These are phyloP conservation scores for Quercus suber DNA, from an alignment of 306 rosid genomes.

Conservation along the genomic window DNA sequence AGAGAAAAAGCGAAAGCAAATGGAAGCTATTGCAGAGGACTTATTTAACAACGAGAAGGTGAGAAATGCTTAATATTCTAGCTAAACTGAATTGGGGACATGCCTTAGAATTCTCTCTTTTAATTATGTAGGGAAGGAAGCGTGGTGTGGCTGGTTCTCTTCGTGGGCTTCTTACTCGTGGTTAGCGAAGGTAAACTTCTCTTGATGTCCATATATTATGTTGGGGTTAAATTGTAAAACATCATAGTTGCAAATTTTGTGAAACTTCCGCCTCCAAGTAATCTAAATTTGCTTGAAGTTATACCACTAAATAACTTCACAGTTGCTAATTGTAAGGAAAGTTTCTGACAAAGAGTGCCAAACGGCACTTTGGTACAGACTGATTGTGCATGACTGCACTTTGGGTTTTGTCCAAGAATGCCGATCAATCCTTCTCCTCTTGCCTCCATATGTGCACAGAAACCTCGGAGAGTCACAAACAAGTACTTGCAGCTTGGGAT, in stretches of 20 bases:
- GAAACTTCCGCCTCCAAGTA: slow-evolving; percentile 9
- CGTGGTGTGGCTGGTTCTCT: slow-evolving; percentile 64
- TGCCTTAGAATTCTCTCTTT: slow-evolving; percentile 18
- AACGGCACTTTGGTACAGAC: too few relatives aligned
- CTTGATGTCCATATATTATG: neutral
- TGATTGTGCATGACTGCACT: too few relatives aligned
- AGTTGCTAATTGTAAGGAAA: too few relatives aligned
- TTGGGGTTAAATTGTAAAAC: neutral
- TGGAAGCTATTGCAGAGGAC: slow-evolving; percentile 84
- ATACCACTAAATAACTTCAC: neutral
- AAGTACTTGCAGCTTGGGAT: too few relatives aligned
- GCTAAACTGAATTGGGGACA: neutral
- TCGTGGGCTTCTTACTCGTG: slow-evolving; percentile 46
- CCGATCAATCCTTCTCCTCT: too few relatives aligned
- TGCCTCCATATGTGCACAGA: too few relatives aligned
- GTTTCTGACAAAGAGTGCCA: too few relatives aligned
- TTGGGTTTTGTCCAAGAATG: too few relatives aligned
- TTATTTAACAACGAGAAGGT: slow-evolving; percentile 73
- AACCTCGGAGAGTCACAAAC: too few relatives aligned
- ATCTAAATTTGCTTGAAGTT: neutral
- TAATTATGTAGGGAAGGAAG: slow-evolving; percentile 39
- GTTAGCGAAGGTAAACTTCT: slow-evolving; percentile 31
- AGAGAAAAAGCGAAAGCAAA: slow-evolving; percentile 73
- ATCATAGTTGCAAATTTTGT: neutral
- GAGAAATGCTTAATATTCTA: slow-evolving; percentile 1